Evolutionary conservation across 75 land plant genomes (phyloP).

Genomic region (Isoetes taiwanensis): DNA sequence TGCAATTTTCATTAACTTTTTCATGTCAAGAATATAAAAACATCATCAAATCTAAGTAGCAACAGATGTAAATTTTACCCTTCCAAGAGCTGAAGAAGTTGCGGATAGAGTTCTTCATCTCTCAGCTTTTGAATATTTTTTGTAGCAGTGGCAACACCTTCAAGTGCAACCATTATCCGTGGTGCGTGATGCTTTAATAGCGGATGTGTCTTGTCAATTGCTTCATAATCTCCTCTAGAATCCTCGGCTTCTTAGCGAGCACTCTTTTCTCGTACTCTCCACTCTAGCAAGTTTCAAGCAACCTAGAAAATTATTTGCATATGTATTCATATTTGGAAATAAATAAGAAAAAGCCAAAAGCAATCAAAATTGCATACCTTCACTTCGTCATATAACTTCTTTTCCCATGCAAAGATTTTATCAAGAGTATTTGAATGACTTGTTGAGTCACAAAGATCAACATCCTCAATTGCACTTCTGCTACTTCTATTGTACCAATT

Average conservation of each 20-base stretch:
- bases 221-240: neutral
- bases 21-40: too few species aligned
- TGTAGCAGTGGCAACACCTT: neutral
- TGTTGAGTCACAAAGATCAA: neutral
- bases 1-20: too few species aligned
- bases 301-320: too few species aligned
- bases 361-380: neutral
- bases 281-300: neutral
- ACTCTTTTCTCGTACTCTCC: conserved; percentile 6
- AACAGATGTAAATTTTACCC: too few species aligned
- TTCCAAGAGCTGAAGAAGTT: neutral
- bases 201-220: conserved; percentile 1
- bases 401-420: neutral
- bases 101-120: conserved; percentile 3
- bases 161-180: neutral
- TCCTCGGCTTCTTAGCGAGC: neutral
- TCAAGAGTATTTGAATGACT: neutral
- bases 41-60: too few species aligned
- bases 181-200: neutral
- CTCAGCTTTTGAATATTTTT: neutral
- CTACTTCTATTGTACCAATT: neutral
- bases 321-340: neutral
- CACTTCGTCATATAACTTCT: conserved; percentile 5
- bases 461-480: neutral
- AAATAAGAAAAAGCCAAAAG: neutral